phyloP scores from a whole-genome alignment of 345 rosid genomes.

The Hibiscus tridactylites region DNA sequence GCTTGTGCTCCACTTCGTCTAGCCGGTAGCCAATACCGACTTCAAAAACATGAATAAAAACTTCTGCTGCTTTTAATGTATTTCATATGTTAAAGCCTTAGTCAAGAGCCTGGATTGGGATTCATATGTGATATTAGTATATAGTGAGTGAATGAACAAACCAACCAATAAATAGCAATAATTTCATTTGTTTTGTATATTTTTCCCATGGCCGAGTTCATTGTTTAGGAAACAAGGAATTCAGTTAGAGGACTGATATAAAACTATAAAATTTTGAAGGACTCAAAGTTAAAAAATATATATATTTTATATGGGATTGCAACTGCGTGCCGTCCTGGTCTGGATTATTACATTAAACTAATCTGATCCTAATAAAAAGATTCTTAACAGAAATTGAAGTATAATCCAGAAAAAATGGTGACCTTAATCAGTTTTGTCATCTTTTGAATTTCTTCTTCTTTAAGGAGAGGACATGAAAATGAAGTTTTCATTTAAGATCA shows the following conservation, averaged over 20 bases:
- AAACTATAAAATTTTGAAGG: too few relatives aligned
- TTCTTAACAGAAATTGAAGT: slow-evolving; percentile 12
- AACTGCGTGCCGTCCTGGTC: slow-evolving; percentile 24
- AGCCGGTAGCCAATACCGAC: neutral
- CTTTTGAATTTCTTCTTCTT: slow-evolving; percentile 5
- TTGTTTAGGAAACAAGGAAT: too few relatives aligned
- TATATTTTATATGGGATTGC: neutral
- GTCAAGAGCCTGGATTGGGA: neutral
- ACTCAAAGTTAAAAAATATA: too few relatives aligned
- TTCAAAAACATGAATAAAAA: neutral
- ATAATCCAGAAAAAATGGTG: slow-evolving; percentile 13
- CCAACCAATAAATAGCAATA: neutral
- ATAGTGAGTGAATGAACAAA: neutral
- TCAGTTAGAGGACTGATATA: too few relatives aligned
- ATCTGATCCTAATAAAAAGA: slow-evolving; percentile 14
- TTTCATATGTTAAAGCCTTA: neutral
- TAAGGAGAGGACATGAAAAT: neutral
- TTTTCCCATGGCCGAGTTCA: neutral
- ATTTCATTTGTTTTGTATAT: neutral
- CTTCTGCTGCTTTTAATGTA: neutral
- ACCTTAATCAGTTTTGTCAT: neutral
- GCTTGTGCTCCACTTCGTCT: slow-evolving; percentile 44
- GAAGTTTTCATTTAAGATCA: slow-evolving; percentile 10
- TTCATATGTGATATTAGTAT: neutral
- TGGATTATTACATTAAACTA: slow-evolving; percentile 13